A percentile compares a stretch with the other conserved stretches of the same genome.
Evolutionary conservation across 176 grass and related monocot species (phyloP).

Genomic region (Zoysia pacifica): DNA sequence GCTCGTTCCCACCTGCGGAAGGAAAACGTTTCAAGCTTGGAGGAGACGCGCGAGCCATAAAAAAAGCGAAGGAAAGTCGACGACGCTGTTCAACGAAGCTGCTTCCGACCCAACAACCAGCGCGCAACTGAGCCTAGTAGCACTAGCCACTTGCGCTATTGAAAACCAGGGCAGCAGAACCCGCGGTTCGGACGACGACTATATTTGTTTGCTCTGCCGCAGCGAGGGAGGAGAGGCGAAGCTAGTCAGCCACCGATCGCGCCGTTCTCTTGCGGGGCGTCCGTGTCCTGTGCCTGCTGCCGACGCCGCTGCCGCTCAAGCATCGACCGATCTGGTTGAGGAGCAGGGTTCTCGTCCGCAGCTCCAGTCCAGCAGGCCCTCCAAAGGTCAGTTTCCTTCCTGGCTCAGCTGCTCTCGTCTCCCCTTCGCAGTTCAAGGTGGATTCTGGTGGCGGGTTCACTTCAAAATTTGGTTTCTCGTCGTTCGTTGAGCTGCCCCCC

Average conservation of each 20-base stretch:
- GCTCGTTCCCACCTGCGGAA: conserved; percentile 4
- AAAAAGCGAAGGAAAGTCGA: background rate
- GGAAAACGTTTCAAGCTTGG: background rate
- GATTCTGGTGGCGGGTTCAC: background rate
- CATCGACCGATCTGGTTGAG: background rate
- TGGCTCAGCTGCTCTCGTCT: no score
- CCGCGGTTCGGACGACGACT: background rate
- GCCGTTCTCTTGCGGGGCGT: background rate
- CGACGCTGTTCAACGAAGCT: background rate
- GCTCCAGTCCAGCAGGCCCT: background rate
- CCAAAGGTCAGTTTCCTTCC: background rate
- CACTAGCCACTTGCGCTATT: background rate
- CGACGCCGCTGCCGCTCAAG: background rate
- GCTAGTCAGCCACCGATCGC: background rate
- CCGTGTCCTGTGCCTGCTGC: background rate
- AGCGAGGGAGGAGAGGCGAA: background rate
- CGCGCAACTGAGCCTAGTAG: no score
- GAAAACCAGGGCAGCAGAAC: background rate
- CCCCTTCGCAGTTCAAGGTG: no score
- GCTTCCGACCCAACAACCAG: background rate
- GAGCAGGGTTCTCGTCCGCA: background rate
- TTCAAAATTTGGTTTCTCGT: background rate
- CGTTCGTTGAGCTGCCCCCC: background rate
- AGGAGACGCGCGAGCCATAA: background rate
- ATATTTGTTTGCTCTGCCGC: background rate